A percentile compares a stretch with the other conserved stretches of the same genome.
Conservation (phyloP, 768 basidiomycete species). For the Gymnopilus dilepis region DNA sequence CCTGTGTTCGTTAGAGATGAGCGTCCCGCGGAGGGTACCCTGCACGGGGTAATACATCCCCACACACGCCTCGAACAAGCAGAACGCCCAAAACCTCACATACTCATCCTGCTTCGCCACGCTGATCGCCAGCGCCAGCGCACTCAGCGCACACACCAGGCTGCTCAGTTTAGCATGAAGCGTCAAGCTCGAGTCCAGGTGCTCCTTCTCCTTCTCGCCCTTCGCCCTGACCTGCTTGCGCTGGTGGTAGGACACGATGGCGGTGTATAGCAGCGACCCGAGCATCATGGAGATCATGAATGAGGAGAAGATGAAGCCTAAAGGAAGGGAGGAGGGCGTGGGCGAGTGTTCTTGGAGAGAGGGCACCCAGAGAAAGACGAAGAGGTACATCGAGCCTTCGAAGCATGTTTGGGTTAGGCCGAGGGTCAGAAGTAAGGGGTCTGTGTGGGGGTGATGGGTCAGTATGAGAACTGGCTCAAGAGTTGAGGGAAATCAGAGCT, state of each 20-base stretch:
- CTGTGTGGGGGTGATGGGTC: slow-evolving; percentile 35
- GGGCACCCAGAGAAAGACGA: slow-evolving; percentile 86
- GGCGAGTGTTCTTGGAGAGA: slow-evolving; percentile 67
- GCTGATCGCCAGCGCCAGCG: slow-evolving; percentile 58
- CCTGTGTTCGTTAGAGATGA: slow-evolving; percentile 74
- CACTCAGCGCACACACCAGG: slow-evolving; percentile 62
- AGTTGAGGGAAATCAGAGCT: not conserved
- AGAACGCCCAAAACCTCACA: slow-evolving; percentile 73
- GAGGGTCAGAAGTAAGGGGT: slow-evolving; percentile 64
- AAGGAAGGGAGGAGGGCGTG: slow-evolving; percentile 52
- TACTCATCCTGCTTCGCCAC: slow-evolving; percentile 49
- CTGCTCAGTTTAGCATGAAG: slow-evolving; percentile 73
- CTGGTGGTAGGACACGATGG: slow-evolving; percentile 43
- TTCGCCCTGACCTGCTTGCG: slow-evolving; percentile 1
- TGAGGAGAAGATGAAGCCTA: slow-evolving; percentile 80
- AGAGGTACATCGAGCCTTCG: slow-evolving; percentile 86
- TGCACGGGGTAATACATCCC: slow-evolving; percentile 84
- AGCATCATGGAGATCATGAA: slow-evolving; percentile 88
- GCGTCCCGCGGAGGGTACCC: slow-evolving; percentile 69
- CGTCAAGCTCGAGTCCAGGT: slow-evolving; percentile 48
- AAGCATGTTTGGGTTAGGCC: slow-evolving; percentile 82
- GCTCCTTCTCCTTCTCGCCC: too few relatives aligned
- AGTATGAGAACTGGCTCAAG: not conserved
- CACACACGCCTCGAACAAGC: slow-evolving; percentile 76
- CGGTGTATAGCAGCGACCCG: slow-evolving; percentile 72